Evolutionary conservation across 202 grass and related monocot genomes (phyloP).

Genomic region (Alloteropsis angusta): DNA sequence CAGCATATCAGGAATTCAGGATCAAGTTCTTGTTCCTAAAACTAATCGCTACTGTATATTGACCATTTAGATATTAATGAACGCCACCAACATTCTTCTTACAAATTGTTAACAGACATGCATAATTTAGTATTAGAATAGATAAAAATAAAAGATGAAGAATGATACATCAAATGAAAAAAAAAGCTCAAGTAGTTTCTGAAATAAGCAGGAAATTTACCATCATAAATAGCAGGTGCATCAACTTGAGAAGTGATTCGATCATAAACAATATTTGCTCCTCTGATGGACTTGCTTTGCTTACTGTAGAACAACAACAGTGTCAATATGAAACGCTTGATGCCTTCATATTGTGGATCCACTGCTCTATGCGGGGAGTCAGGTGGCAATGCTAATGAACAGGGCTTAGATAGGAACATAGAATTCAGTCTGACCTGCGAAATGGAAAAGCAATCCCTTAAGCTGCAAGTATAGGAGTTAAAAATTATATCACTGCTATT

Average conservation of each 20-base stretch:
- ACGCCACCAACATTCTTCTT: background rate
- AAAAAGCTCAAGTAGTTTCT: background rate
- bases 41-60: background rate
- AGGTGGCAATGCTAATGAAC: conserved; percentile 72
- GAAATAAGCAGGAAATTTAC: conserved; percentile 34
- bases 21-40: background rate
- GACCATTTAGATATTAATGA: background rate
- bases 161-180: conserved; percentile 9
- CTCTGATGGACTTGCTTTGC: conserved; percentile 93
- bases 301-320: conserved; percentile 91
- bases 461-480: background rate
- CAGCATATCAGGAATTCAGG: background rate
- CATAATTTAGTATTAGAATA: background rate
- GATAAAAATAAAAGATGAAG: background rate
- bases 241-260: conserved; percentile 86
- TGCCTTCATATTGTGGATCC: conserved; percentile 66
- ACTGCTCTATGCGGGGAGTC: conserved; percentile 69
- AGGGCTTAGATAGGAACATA: conserved; percentile 88
- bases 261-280: conserved; percentile 77
- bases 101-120: background rate
- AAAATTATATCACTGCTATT: background rate
- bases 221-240: conserved; percentile 74
- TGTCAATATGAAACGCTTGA: conserved; percentile 64
- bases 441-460: conserved; percentile 10
- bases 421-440: conserved; percentile 70